phyloP scores from a whole-genome alignment of 2,329 filamentous ascomycete species.

The Apiospora saccharicola region DNA sequence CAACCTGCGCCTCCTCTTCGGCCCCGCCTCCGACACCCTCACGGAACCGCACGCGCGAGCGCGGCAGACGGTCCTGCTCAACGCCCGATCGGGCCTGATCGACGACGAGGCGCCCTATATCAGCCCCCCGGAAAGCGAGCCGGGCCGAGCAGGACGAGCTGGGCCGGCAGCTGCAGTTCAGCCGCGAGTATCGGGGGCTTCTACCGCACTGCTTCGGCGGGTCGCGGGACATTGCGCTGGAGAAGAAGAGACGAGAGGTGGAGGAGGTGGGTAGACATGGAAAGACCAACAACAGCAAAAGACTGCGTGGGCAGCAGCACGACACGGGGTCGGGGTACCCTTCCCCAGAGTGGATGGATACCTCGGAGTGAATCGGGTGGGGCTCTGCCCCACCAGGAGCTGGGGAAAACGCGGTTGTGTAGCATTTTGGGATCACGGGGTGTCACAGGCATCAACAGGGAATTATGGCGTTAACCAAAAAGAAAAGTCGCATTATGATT shows the following conservation, averaged over 20 bases:
- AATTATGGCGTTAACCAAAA: not conserved
- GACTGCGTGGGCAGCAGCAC: not conserved
- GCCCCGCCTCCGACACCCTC: not conserved
- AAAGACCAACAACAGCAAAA: not conserved
- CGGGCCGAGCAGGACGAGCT: conserved; percentile 13
- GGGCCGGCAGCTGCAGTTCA: not conserved
- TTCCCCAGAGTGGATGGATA: conserved; percentile 14
- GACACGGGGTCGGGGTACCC: conserved; percentile 15
- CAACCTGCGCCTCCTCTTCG: conserved; percentile 10
- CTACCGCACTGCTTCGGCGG: conserved; percentile 17
- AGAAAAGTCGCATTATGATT: not conserved
- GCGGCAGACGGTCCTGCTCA: not conserved
- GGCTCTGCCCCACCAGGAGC: not conserved
- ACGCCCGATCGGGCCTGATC: not conserved
- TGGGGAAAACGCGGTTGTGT: not conserved
- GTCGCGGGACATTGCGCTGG: not conserved
- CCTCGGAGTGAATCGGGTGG: not conserved
- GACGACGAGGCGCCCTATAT: conserved; percentile 17
- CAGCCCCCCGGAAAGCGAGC: not conserved
- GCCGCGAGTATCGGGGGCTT: not conserved
- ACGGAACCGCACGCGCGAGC: conserved; percentile 8
- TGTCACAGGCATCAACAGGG: not conserved
- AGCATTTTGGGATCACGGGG: not conserved
- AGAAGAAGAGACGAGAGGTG: not conserved
- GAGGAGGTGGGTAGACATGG: not conserved